Base-by-base conservation (phyloP, 768 basidiomycete genomes). In the Mycena haematopus region DNA sequence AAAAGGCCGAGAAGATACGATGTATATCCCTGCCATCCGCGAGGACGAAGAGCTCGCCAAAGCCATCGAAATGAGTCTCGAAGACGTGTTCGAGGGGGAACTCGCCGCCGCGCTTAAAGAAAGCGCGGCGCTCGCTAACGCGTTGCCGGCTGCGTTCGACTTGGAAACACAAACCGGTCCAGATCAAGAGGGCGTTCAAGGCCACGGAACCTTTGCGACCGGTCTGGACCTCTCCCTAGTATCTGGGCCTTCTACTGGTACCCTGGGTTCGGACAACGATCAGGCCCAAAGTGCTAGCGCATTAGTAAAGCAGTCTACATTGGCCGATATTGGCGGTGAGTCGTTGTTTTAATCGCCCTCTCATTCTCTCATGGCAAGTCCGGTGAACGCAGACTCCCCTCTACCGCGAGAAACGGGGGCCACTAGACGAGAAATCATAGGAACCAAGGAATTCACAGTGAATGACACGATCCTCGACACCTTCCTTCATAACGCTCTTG, bases 401-500 rank as follows among this genome's bases (percentile, higher is more conserved):
- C 42, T 13, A 36, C 25, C 13, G n/a, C 19, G 42, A 44, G 22
- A 33, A 19, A 24, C 22, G 45, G n/a, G 8, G 22, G 15, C 45
- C 29, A 14, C 45, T 1, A 17, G 19, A 24, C n/a, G 57, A 15
- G 74, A 75, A 19, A 84, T 93, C 38, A 86, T 96, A 25, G 94
- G 93, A 15, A 84, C 73, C 9, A 88, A 84, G 65, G 69, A 71
- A 24, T 92, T 96, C 63, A 24, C 45, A 1, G 80, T 90, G 71
- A 78, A 92, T 52, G 77, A 84, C 10, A 42, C 46, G 0, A 63
- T 84, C 46, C 80, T 96, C 21, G 80, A 87, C 24, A 62, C 63
- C 1, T 81, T 90, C 65, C 74, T 95, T 24, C 66, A 69, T 1
- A 79, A 80, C 55, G 78, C 89, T 0, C 73, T 94, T 2, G 72